A percentile compares a stretch with the other conserved stretches of the same genome.
phyloP scores from a whole-genome alignment of 2,329 filamentous ascomycete species.

The Fusarium floridanum region DNA sequence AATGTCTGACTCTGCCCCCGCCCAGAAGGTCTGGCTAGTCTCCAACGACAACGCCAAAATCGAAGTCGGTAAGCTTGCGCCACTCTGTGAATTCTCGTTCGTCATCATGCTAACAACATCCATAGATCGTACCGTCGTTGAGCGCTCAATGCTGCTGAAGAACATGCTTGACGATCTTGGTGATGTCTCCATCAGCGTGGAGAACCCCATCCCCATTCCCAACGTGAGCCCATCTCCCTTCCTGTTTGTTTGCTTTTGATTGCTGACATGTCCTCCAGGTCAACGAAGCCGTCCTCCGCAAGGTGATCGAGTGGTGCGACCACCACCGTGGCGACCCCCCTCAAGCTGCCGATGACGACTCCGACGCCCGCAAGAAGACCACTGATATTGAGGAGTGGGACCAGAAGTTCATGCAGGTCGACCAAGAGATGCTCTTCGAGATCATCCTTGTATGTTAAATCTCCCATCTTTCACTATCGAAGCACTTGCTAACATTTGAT shows the following conservation, averaged over 20 bases:
- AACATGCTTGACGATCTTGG: constrained; percentile 97
- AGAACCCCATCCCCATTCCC: constrained; percentile 86
- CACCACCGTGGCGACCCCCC: constrained; percentile 92
- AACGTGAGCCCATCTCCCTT: constrained; percentile 68
- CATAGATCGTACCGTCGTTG: constrained; percentile 83
- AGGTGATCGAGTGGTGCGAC: constrained; percentile 98
- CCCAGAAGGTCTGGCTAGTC: constrained; percentile 61
- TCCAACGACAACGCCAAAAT: constrained; percentile 66
- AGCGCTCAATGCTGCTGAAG: constrained; percentile 96
- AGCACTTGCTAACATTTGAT: constrained; percentile 37
- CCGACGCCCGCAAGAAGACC: constrained; percentile 95
- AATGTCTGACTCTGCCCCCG: constrained; percentile 53
- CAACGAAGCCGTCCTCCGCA: constrained; percentile 92
- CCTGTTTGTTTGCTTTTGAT: constrained; percentile 15
- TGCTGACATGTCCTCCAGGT: constrained; percentile 66
- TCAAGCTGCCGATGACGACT: constrained; percentile 87
- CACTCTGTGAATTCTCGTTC: constrained; percentile 23
- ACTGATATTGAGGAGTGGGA: constrained; percentile 99
- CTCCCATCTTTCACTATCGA: not conserved
- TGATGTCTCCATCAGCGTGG: constrained; percentile 64
- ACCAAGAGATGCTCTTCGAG: constrained; percentile 99
- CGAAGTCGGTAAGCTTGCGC: constrained; percentile 59
- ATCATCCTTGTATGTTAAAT: constrained; percentile 85
- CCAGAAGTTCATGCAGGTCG: constrained; percentile 99
- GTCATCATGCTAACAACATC: constrained; percentile 27